Base-by-base conservation (phyloP, 2,329 filamentous ascomycete genomes). In the Aspergillus sp. region DNA sequence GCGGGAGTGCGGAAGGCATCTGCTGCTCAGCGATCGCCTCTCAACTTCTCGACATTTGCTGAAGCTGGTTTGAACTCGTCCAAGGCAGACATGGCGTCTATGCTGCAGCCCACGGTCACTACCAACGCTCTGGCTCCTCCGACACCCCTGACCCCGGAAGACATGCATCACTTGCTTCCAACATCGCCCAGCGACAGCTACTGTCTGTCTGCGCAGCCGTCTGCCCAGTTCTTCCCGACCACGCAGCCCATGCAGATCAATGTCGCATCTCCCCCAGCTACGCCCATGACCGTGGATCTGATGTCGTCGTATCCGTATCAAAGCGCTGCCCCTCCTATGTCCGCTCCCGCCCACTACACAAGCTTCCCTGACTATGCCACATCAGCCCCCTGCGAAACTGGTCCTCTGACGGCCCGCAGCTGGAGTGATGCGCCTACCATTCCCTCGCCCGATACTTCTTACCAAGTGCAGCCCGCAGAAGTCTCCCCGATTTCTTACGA, bases 1-100 rank as follows among this genome's bases (percentile, higher is more conserved):
- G 69, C 71, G 0, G 72, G 73, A 43, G 65, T 76, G 23, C 62
- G 73, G 17, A 76, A 76, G 54, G 60, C 68, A 5, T 72, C 70
- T 19, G 66, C 67, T 38, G 62, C 70, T 41, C 74, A 74, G 44
- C 65, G 71, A 23, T 76, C 74, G n/a, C 74, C 74, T 19, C 60
- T 74, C 32, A 72, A 70, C 41, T 63, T 73, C 44, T 61, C 68
- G 15, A 70, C 63, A 5, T 74, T 74, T 53, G 61, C 70, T n/a
- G 72, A 75, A 45, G 60, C 68, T 5, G 68, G 66, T 15, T 58
- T 68, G 51, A 63, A 64, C 48, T 55, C 57, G 10, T 54, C 59
- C 39, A 70, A 64, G 49, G 57, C 64, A 7, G 64, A 68, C 41
- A 60, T 66, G 49, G 59, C 58, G 25, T 54, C 58, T 27, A 60